These are phyloP conservation scores for Zygoascus bituminiphila DNA, from an alignment of 805 yeast species.

Conservation along the genomic window DNA sequence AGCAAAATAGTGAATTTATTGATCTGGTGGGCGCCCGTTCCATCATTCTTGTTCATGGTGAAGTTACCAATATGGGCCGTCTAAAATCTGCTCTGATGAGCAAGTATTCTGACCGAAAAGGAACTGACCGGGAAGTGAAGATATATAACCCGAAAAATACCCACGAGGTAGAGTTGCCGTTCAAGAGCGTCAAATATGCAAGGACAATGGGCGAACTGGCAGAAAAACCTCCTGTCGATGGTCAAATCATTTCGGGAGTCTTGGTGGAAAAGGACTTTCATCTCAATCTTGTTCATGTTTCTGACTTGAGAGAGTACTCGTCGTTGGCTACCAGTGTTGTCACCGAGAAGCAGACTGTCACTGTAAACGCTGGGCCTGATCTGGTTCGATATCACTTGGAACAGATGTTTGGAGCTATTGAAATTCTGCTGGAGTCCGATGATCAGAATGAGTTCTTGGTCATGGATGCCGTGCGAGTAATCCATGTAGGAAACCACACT, in stretches of 20 bases:
- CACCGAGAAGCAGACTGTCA: conserved; percentile 70
- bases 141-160: conserved; percentile 92
- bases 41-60: conserved; percentile 93
- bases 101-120: conserved; percentile 71
- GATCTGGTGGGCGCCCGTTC: conserved; percentile 78
- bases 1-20: conserved; percentile 85
- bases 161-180: conserved; percentile 64
- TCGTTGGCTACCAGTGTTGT: conserved; percentile 79
- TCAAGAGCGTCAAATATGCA: conserved; percentile 78
- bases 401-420: conserved; percentile 89
- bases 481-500: conserved; percentile 41
- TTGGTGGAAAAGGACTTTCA: conserved; percentile 88
- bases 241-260: conserved; percentile 62
- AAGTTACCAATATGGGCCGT: conserved; percentile 97
- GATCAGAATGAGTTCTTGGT: conserved; percentile 33
- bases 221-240: conserved; percentile 39
- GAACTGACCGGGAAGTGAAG: conserved; percentile 81
- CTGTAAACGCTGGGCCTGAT: conserved; percentile 72
- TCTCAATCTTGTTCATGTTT: conserved; percentile 69
- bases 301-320: conserved; percentile 82
- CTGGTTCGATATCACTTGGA: conserved; percentile 81
- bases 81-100: conserved; percentile 85
- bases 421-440: conserved; percentile 48
- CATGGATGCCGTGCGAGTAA: conserved; percentile 57
- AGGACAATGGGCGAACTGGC: conserved; percentile 59